Base-by-base conservation (phyloP, 805 yeast species). In the Ogataea nitratoaversa region DNA sequence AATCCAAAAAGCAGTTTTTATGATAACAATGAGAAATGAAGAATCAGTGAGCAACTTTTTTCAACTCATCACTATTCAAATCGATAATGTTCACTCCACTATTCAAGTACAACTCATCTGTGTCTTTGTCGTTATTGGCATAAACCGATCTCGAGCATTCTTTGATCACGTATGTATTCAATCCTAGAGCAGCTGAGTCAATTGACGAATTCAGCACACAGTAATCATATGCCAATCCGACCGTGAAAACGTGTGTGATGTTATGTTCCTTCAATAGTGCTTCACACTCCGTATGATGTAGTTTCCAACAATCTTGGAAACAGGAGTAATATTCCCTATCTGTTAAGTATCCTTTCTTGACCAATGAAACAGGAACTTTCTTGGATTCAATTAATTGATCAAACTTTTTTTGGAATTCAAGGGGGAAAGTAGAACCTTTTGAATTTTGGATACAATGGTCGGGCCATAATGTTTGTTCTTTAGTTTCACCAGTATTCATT, bases 311-410 rank as follows among this genome's bases (percentile, higher is more conserved):
- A 60, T 90, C 98, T 38, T 72, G 68, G 58, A 90, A 90, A 22
- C 95, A 89, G 13, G 96, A 88, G 55, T 88, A 90, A 58, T 82
- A 88, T 57, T 90, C 98, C 17, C 93, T 62, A 49, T 85, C 89
- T 19, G 65, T 66, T 22, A 82, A 60, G 43, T 70, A 72, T 0
- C 97, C 98, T 62, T 91, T 90, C 42, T 71, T 69, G 7, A 90
- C 78, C 2, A 77, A 42, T 1, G 57, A 41, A 12, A 65, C 49
- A 23, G 73, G 66, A 3, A 70, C 59, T 20, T 59, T 56, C 42
- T 66, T 64, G 32, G 70, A 32, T 4, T 41, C 29, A 9, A 46
- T 19, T 28, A 50, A 19, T 18, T 43, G 16, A 2, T 47, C 44
- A 39, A 77, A 61, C 1, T 49, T 53, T 2, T 54, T 51, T 29